Conservation (phyloP, 495 filamentous ascomycete genomes). For the Penicillium alfredii region DNA sequence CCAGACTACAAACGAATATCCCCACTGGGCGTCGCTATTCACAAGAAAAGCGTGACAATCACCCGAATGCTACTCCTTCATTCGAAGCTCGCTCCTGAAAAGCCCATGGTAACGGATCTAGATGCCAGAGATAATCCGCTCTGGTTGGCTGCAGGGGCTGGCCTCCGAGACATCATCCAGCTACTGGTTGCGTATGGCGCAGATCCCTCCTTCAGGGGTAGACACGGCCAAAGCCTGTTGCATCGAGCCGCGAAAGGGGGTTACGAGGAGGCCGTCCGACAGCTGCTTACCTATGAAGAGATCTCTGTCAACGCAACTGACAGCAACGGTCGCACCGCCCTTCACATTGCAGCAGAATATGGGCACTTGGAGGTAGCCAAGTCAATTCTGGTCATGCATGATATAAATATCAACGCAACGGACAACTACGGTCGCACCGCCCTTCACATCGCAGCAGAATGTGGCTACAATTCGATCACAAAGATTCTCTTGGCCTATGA, state of each 20-base stretch:
- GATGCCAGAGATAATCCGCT: slow-evolving; percentile 1
- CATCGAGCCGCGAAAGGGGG: slow-evolving; percentile 5
- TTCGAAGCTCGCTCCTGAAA: neutral
- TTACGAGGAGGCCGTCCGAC: slow-evolving; percentile 1
- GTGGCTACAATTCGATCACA: slow-evolving; percentile 5
- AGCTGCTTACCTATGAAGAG: slow-evolving; percentile 4
- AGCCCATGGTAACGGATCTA: neutral
- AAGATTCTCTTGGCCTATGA: slow-evolving; percentile 2
- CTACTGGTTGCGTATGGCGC: slow-evolving; percentile 6
- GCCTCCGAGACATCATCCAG: slow-evolving; percentile 6
- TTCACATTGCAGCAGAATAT: slow-evolving; percentile 3
- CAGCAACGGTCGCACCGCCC: neutral
- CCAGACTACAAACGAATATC: slow-evolving; percentile 1
- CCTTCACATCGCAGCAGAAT: slow-evolving; percentile 10
- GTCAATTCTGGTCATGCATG: too few relatives aligned
- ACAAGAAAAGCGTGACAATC: neutral
- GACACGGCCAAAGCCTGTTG: neutral
- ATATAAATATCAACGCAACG: too few relatives aligned
- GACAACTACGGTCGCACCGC: slow-evolving; percentile 10
- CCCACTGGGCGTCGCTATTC: neutral
- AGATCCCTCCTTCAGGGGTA: slow-evolving; percentile 1
- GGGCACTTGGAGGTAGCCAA: too few relatives aligned
- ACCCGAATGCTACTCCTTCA: slow-evolving; percentile 1
- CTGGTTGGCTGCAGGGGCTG: neutral
- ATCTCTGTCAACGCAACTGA: slow-evolving; percentile 3